These are phyloP conservation scores for Quercus tomentella DNA, from an alignment of 331 rosid species.

Conservation along the genomic window DNA sequence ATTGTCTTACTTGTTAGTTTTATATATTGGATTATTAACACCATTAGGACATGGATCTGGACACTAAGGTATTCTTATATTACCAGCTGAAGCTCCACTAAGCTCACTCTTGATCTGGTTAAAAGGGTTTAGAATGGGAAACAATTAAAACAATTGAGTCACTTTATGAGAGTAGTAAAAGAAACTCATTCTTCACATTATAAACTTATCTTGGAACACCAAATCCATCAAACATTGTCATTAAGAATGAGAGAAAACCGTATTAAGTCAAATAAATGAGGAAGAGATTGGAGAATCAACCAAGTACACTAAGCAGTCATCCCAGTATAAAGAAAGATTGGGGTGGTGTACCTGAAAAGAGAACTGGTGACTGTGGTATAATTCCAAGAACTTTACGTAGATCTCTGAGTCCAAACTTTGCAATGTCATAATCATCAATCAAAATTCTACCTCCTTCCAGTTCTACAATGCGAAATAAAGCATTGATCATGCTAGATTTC, in stretches of 20 bases:
- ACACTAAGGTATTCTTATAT: not conserved
- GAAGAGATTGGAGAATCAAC: not conserved
- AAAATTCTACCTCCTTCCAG: constrained; percentile 63
- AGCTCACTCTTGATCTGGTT: not conserved
- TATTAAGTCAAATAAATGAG: not conserved
- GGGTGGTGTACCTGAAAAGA: constrained; percentile 70
- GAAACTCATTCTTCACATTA: not conserved
- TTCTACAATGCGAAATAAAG: constrained; percentile 80
- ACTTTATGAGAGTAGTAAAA: not conserved
- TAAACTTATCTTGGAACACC: not conserved
- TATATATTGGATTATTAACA: not conserved
- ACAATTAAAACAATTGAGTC: not conserved
- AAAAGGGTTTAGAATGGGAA: not conserved
- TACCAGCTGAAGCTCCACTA: not conserved
- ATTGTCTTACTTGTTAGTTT: too few species aligned
- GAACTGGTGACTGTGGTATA: constrained; percentile 94
- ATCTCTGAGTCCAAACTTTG: constrained; percentile 66
- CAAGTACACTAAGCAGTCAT: not conserved
- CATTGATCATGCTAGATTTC: constrained; percentile 89
- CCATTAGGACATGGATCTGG: not conserved
- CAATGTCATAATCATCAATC: constrained; percentile 69
- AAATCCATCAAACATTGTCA: not conserved
- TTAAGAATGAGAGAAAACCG: not conserved
- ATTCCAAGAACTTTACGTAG: constrained; percentile 73
- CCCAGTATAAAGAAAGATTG: constrained; percentile 4